phyloP scores from a whole-genome alignment of 139 green algal genomes.

The Haematococcus lacustris region DNA sequence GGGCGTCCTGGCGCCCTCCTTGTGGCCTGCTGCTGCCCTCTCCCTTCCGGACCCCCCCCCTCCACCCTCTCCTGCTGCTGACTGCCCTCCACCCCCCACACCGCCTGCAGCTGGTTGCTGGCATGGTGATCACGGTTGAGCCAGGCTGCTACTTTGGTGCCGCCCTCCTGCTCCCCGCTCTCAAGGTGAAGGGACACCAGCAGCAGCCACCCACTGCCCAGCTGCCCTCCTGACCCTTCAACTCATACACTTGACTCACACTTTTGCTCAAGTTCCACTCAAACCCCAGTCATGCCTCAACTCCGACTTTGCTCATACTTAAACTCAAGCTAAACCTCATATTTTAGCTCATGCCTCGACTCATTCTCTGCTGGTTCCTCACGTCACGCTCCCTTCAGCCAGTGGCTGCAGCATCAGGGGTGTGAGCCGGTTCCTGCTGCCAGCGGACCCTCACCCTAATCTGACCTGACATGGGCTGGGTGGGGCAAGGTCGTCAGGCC shows the following conservation, averaged over 20 bases:
- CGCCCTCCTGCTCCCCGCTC: conserved; percentile 48
- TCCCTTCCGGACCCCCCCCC: no score
- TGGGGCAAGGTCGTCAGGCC: no score
- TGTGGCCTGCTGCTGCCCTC: no score
- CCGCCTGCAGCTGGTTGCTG: conserved; percentile 43
- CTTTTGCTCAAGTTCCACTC: neutral
- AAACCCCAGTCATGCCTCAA: neutral
- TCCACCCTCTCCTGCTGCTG: no score
- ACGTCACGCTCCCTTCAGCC: no score
- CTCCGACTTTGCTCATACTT: neutral
- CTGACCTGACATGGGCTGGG: no score
- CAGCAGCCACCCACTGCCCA: neutral
- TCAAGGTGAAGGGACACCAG: conserved; percentile 40
- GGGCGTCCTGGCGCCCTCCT: neutral
- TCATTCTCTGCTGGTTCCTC: neutral
- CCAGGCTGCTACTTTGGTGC: conserved; percentile 84
- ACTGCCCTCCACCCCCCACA: no score
- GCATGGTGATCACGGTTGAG: conserved; percentile 89
- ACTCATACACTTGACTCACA: neutral
- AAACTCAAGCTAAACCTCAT: neutral
- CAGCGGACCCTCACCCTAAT: no score
- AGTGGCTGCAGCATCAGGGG: no score
- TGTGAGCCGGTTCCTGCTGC: no score
- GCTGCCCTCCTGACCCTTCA: neutral
- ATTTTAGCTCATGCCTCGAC: neutral